Percentiles rank a stretch among this genome's conserved stretches.
Conservation (phyloP, 2,329 filamentous ascomycete genomes). For the Talaromyces sp. region DNA sequence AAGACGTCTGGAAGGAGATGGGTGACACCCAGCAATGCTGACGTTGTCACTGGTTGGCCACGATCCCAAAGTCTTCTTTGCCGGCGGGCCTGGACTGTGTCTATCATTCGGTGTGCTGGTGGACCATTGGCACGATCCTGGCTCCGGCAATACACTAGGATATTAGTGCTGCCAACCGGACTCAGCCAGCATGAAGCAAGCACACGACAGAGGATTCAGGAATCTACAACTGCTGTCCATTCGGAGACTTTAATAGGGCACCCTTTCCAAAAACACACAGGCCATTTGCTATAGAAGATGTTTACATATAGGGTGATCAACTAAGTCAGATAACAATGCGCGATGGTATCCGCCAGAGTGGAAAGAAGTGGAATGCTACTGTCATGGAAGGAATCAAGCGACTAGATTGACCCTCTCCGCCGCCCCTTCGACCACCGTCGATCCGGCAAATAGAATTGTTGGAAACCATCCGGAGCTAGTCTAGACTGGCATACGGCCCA, state of each 20-base stretch:
- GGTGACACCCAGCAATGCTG: neutral
- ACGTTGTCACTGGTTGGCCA: conserved; percentile 1
- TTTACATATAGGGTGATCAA: neutral
- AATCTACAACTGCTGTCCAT: too few species aligned
- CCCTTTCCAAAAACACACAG: neutral
- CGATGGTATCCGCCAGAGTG: neutral
- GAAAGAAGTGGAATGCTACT: neutral
- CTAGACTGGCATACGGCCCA: neutral
- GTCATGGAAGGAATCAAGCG: neutral
- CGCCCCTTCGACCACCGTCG: neutral
- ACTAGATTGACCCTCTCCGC: conserved; percentile 1
- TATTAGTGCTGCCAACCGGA: neutral
- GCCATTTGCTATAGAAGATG: neutral
- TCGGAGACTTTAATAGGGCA: too few species aligned
- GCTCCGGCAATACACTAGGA: neutral
- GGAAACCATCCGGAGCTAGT: neutral
- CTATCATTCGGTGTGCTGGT: neutral
- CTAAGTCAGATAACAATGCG: neutral
- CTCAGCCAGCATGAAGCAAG: neutral
- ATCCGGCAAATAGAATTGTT: neutral
- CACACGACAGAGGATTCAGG: neutral
- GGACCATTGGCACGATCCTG: neutral
- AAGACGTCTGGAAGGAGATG: neutral
- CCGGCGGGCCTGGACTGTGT: conserved; percentile 1
- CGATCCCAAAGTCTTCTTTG: neutral